Evolutionary conservation across 164 flowering plant genomes (phyloP).

Genomic region (Santalum album): DNA sequence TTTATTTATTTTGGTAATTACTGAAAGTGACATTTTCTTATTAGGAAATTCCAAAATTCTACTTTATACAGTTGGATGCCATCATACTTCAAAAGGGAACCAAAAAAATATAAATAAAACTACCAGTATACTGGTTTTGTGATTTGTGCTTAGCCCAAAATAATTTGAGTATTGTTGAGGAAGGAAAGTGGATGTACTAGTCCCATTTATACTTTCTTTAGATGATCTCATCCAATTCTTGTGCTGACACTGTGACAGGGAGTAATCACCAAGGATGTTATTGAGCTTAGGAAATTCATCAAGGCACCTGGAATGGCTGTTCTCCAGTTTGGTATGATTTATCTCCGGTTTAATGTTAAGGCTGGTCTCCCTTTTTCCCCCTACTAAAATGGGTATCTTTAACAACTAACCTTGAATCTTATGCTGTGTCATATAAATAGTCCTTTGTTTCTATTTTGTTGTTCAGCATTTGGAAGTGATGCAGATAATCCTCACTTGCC

Average conservation of each 20-base stretch:
- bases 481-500: constrained; percentile 87
- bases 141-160: no score
- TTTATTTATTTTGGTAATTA: no score
- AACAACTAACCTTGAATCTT: constrained; percentile 3
- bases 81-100: no score
- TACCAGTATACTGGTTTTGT: no score
- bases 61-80: no score
- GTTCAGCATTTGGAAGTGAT: constrained; percentile 77
- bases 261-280: constrained; percentile 92
- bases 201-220: background rate
- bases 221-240: background rate
- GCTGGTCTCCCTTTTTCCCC: background rate
- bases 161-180: background rate
- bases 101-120: no score
- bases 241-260: constrained; percentile 38
- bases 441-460: constrained; percentile 6
- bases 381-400: background rate
- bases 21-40: background rate
- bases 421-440: background rate
- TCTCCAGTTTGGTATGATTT: constrained; percentile 99
- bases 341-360: no score
- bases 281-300: constrained; percentile 73
- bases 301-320: constrained; percentile 99
- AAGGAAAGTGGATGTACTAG: background rate
- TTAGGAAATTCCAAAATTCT: no score